Base-by-base conservation (phyloP, 2,329 filamentous ascomycete species). In the Mollisiaceae sp. region DNA sequence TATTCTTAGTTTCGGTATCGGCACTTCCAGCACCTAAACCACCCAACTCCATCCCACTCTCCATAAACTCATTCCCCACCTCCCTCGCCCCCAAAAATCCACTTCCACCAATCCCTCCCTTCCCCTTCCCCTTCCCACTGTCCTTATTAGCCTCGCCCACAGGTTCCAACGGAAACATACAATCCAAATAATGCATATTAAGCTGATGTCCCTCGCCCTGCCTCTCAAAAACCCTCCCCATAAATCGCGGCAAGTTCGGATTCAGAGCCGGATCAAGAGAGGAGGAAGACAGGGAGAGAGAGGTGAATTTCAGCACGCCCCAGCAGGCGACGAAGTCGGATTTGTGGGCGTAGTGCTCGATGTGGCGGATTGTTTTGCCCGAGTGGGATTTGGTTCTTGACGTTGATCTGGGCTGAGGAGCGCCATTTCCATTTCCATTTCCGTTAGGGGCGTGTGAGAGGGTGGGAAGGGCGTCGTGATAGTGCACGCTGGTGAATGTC, bases 281-380 rank as follows among this genome's bases (percentile, higher is more conserved):
- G 12, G 61, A 58, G 11, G 62, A 43, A 0, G 65, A 59, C 6
- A 65, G 27, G 5, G 50, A 54, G 15, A 65, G 57, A n/a, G 62
- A 57, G 22, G 62, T 81, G 73, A 91, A 93, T 75, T 91, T 85
- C 41, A 94, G 80, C 6, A 93, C 86, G 1, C 92, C 92, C 83
- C 90, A 92, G 11, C 88, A 79, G 4, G 91, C 85, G 2, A 94
- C 91, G 70, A 92, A 91, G 72, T 95, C 92, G 18, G 82, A 84
- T 9, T 83, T 84, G 74, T 94, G 91, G 2, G 89, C 89, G 73
- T 94, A 95, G 77, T 95, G 92, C 77, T 95, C 92, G 45, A 95
- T 89, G 69, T 93, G 84, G 6, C 85, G 82, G 60, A 94, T 88
- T 2, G 85, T 85, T 22, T 75, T 74, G 5, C 69, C 78, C 70